These are phyloP conservation scores for Backusella sp. DNA, from an alignment of 192 early-diverging fungal genomes.

Conservation along the genomic window DNA sequence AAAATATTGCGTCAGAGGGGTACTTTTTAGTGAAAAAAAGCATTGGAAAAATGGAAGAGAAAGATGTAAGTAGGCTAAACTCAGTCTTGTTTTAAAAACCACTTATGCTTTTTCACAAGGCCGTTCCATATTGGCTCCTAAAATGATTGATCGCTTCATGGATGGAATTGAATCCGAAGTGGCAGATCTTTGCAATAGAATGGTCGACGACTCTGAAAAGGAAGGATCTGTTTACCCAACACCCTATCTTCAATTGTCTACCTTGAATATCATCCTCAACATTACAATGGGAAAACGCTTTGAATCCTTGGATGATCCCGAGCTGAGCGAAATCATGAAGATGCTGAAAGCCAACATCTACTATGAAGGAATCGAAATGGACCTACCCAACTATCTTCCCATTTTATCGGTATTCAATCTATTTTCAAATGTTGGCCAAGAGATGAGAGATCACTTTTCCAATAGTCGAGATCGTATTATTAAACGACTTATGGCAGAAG, in stretches of 20 bases:
- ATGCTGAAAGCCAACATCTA: background rate
- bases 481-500: background rate
- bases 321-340: background rate
- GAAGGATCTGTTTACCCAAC: background rate
- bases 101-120: background rate
- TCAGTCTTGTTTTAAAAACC: background rate
- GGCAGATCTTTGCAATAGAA: too few species aligned
- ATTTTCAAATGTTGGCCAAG: background rate
- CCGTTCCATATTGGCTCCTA: background rate
- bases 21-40: constrained; percentile 1
- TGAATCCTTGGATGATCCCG: background rate
- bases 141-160: background rate
- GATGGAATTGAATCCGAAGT: background rate
- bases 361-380: background rate
- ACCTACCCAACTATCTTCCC: background rate
- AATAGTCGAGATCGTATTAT: background rate
- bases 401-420: background rate
- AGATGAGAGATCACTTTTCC: background rate
- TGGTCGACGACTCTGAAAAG: background rate
- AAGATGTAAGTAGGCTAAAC: background rate
- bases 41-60: background rate
- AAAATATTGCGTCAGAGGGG: background rate
- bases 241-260: background rate
- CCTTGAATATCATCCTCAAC: background rate
- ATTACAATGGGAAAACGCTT: background rate